phyloP scores from a whole-genome alignment of 2,329 filamentous ascomycete species.

The Fusarium continuum region DNA sequence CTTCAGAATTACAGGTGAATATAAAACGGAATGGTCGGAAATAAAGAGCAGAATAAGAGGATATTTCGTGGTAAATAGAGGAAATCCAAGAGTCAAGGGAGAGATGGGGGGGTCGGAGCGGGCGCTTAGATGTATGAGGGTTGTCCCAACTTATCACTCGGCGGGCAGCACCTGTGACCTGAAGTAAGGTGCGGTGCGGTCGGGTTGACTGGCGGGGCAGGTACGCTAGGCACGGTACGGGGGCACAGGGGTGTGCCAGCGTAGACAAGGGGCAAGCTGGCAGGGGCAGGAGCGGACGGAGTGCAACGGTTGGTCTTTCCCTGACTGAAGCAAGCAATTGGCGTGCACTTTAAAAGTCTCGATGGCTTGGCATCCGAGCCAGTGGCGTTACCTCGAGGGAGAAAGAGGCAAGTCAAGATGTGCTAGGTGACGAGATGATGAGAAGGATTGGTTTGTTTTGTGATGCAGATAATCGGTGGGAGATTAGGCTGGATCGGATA shows the following conservation, averaged over 20 bases:
- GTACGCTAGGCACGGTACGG: conserved; percentile 40
- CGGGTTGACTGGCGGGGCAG: conserved; percentile 27
- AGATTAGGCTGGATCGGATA: conserved; percentile 14
- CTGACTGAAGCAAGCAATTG: conserved; percentile 40
- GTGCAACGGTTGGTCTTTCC: conserved; percentile 27
- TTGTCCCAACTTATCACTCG: conserved; percentile 44
- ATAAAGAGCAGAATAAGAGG: conserved; percentile 14
- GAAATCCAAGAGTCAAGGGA: conserved; percentile 31
- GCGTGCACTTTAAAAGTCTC: conserved; percentile 24
- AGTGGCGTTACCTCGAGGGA: conserved; percentile 34
- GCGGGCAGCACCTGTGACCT: conserved; percentile 34
- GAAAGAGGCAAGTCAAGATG: conserved; percentile 21
- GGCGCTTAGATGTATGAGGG: conserved; percentile 44
- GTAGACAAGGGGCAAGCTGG: conserved; percentile 9
- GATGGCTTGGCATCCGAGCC: conserved; percentile 34
- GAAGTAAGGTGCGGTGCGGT: conserved; percentile 20
- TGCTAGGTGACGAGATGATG: conserved; percentile 10
- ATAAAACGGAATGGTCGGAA: conserved; percentile 1
- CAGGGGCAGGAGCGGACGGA: conserved; percentile 8
- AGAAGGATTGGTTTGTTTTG: conserved; percentile 24
- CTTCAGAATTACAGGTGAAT: conserved; percentile 1
- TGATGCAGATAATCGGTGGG: conserved; percentile 10
- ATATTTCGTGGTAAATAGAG: conserved; percentile 29
- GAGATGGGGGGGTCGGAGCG: conserved; percentile 27
- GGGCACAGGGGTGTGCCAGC: conserved; percentile 23